Evolutionary conservation across 331 rosid genomes (phyloP), one percentile per base, ranked within the genome.

Genomic region (Quercus phellos): DNA sequence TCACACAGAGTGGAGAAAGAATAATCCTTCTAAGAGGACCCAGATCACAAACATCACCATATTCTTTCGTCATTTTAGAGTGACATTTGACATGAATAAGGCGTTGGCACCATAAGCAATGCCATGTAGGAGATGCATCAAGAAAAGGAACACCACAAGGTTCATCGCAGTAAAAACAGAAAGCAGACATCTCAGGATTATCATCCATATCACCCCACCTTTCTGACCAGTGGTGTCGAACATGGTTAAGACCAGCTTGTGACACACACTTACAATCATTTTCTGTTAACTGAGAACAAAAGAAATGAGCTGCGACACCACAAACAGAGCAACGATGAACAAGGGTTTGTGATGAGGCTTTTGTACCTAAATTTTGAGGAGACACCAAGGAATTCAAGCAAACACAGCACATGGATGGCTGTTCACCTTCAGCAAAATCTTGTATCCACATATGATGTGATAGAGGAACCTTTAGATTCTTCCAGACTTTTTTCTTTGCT

Each of bases 81-180:
- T 91, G 93, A 76, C 96, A 91, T 78, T 87, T 91, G 77, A 91
- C 96, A 84, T 91, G 96, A 81, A 91, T 89, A 70, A 91, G 93
- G 73, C 89, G 90, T 77, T 89, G 93, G 78, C 96, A 91, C 96
- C 96, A 91, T 76, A 77, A 85, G 53, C 96, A 91, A 81, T 91
- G 90, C 96, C 96, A 91, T n/a, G 96, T 86, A 38, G 96, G 96
- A 81, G 96, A 91, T 59, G 89, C 82, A 71, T 89, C 88, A 68
- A 91, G 90, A 82, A 91, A 89, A 13, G 93, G 96, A 79, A 91
- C 92, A 67, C 93, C 93, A 73, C 96, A 91, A 17, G 87, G 90
- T 72, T 91, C 93, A 4, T 91, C 96, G 58, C 96, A 91, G 80
- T 82, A 86, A 81, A 84, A 87, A 66, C 93, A 91, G 78, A 86